Percentiles rank a stretch among this genome's conserved stretches.
These are phyloP conservation scores for Rutstroemia sp. DNA, from an alignment of 2,329 filamentous ascomycete species.

Conservation along the genomic window DNA sequence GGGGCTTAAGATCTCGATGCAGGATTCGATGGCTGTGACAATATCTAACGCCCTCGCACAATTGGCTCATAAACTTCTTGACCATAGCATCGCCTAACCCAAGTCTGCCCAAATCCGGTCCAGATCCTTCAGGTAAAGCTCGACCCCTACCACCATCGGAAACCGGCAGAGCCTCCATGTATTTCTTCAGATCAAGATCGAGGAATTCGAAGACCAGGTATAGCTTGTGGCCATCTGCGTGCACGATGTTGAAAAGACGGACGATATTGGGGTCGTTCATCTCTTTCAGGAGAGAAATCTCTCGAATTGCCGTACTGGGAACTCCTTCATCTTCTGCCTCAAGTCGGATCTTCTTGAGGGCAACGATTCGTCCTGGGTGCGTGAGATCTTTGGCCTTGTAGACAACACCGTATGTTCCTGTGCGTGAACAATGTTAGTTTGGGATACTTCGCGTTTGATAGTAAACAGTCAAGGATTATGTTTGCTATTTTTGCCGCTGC, in stretches of 20 bases:
- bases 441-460: not conserved
- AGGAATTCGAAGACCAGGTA: constrained; percentile 92
- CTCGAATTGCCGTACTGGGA: constrained; percentile 85
- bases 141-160: constrained; percentile 80
- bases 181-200: constrained; percentile 88
- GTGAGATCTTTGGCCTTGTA: constrained; percentile 88
- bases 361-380: constrained; percentile 77
- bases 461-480: not conserved
- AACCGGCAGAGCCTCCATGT: constrained; percentile 86
- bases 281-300: constrained; percentile 90
- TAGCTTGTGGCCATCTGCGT: constrained; percentile 89
- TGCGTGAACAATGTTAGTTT: constrained; percentile 18
- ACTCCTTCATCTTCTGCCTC: constrained; percentile 94
- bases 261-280: constrained; percentile 92
- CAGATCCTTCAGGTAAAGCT: constrained; percentile 71
- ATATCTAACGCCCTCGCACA: constrained; percentile 77
- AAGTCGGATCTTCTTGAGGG: constrained; percentile 90
- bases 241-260: constrained; percentile 81
- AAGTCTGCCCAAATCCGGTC: constrained; percentile 54
- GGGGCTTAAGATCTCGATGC: constrained; percentile 83
- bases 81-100: constrained; percentile 75
- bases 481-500: not conserved
- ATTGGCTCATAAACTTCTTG: constrained; percentile 87
- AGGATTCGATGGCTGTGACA: constrained; percentile 84
- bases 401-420: constrained; percentile 90